Conservation (phyloP, 116 monocot species). For the Zostera marina region DNA sequence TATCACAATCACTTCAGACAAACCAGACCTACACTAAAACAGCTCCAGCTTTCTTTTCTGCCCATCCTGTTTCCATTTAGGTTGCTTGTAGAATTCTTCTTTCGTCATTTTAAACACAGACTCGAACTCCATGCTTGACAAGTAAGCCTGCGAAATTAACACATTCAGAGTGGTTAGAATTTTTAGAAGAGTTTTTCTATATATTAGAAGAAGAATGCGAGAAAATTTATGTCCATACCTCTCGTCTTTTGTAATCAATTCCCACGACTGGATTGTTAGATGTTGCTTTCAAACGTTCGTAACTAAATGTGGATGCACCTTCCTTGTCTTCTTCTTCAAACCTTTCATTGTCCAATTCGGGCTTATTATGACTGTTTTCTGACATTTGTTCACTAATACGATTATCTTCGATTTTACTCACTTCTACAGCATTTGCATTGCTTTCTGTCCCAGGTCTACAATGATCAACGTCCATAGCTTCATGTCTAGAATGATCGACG, state of each 20-base stretch:
- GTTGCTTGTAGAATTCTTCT: conserved; percentile 67
- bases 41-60: conserved; percentile 85
- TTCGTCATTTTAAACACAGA: conserved; percentile 61
- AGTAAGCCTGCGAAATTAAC: conserved; percentile 33
- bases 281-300: conserved; percentile 44
- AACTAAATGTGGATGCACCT: conserved; percentile 44
- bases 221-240: conserved; percentile 15
- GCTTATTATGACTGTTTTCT: conserved; percentile 18
- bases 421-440: conserved; percentile 1
- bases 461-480: not conserved
- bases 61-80: conserved; percentile 93
- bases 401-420: no score
- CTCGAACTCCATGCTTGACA: conserved; percentile 68
- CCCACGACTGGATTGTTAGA: conserved; percentile 49
- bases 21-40: conserved; percentile 25
- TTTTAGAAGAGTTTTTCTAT: no score
- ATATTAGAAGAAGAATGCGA: no score
- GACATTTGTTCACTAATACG: conserved; percentile 8
- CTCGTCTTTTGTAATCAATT: conserved; percentile 57
- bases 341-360: conserved; percentile 22
- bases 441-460: conserved; percentile 5
- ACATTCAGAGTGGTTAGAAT: no score
- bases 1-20: not conserved
- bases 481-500: no score
- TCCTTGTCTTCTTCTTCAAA: conserved; percentile 18